Evolutionary conservation across 1,139 yeast genomes (phyloP), one percentile per base, ranked within the genome.

Genomic region (Pneumocystis jirovecii): DNA sequence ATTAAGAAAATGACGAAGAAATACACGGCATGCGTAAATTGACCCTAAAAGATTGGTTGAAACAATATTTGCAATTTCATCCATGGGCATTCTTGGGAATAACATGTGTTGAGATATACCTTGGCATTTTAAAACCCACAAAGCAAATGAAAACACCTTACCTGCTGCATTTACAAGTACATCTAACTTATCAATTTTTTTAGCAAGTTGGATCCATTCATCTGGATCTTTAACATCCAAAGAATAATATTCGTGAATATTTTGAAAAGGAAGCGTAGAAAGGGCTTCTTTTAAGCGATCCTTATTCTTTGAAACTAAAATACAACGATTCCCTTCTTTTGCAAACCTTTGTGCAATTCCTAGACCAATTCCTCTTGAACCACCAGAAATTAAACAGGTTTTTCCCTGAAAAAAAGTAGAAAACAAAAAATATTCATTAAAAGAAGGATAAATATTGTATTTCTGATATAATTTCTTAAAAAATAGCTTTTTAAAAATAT

Each of bases 301-400:
- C 57, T 74, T 75, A 66, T 82, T 79, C 60, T 95, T 75, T 0
- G 96, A 85, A 8, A 89, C 70, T 21, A 88, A 74, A 0, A 87
- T 79, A 15, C 88, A 79, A 21, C 81, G 79, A 34, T 86, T 82
- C 0, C 96, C 96, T 61, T 80, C 73, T 0, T 70, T 64, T 0
- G 96, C 85, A 44, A 91, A 76, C 64, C 73, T 75, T 59, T 75
- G 72, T 0, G 93, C 85, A 21, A 91, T 81, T 0, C 85, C 84
- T 5, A 80, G 76, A 0, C 98, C 98, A 39, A 91, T 79, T 0
- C 97, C 97, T 69, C 83, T 77, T 0, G 96, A 87, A 0, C 89
- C 96, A 0, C 98, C 98, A 0, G 97, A 90, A 0, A 91, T 68
- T 10, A 76, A 66, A 34, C 75, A 74, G 15, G 17, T 34, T 42